Evolutionary conservation across 306 rosid genomes (phyloP).

Genomic region (Adenanthera pavonina): DNA sequence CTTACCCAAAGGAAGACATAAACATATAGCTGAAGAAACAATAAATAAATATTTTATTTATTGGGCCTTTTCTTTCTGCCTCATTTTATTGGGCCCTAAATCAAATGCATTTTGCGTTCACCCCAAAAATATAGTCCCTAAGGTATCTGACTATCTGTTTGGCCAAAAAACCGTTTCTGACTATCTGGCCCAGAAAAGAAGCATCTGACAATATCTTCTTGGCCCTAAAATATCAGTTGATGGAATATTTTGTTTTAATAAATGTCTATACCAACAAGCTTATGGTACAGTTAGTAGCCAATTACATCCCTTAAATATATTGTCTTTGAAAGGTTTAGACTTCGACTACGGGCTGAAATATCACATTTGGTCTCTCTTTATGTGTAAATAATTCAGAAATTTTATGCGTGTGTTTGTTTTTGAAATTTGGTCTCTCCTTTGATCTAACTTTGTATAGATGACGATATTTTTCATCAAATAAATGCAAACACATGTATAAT

Average conservation of each 20-base stretch:
- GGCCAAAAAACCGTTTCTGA: too few species aligned
- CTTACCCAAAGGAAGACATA: too few species aligned
- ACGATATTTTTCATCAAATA: slow-evolving; percentile 25
- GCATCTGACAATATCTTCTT: background rate
- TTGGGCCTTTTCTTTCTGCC: background rate
- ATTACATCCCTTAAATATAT: too few species aligned
- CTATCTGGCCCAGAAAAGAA: too few species aligned
- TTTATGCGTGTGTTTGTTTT: background rate
- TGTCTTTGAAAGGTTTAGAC: too few species aligned
- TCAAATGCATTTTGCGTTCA: too few species aligned
- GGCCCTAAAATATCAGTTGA: background rate
- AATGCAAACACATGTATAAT: slow-evolving; percentile 31
- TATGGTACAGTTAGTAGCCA: too few species aligned
- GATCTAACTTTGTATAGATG: slow-evolving; percentile 16
- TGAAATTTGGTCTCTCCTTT: too few species aligned
- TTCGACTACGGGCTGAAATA: too few species aligned
- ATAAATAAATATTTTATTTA: background rate
- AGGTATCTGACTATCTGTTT: too few species aligned
- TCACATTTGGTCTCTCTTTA: background rate
- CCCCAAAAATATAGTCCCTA: too few species aligned
- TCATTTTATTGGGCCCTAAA: background rate
- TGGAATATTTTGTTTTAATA: background rate
- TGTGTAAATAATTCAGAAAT: background rate
- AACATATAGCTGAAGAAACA: background rate
- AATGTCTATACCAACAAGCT: too few species aligned